These are phyloP conservation scores for Globisporangium orthogonon DNA, from an alignment of 352 stramenopile species.

Conservation along the genomic window DNA sequence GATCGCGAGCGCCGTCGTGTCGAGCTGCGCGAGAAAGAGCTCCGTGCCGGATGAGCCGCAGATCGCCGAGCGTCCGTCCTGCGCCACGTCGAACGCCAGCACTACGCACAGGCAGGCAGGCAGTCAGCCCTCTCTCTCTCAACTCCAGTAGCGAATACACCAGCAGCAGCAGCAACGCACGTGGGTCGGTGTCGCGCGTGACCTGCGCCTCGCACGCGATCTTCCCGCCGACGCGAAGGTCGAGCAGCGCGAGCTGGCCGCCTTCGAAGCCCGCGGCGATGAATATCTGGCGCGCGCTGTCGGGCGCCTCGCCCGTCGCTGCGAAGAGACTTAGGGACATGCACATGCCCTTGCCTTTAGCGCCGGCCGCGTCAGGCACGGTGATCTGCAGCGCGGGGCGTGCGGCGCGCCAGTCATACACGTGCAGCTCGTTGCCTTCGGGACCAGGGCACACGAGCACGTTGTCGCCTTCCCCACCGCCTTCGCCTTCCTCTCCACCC, in stretches of 20 bases:
- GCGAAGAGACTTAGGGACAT: constrained; percentile 30
- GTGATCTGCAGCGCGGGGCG: constrained; percentile 25
- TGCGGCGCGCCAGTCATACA: constrained; percentile 37
- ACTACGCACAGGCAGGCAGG: constrained; percentile 21
- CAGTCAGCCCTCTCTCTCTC: neutral
- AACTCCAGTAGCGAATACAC: neutral
- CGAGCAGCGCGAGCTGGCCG: constrained; percentile 57
- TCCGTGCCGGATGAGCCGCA: constrained; percentile 59
- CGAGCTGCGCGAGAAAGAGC: constrained; percentile 37
- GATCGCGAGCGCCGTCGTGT: constrained; percentile 31
- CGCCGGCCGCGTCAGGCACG: constrained; percentile 13
- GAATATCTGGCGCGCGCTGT: constrained; percentile 21
- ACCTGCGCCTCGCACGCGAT: constrained; percentile 43
- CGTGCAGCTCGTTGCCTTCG: constrained; percentile 21
- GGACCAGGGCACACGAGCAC: constrained; percentile 41
- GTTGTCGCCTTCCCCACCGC: constrained; percentile 8
- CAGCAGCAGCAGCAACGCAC: constrained; percentile 21
- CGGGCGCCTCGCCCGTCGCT: neutral
- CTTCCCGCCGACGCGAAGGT: constrained; percentile 47
- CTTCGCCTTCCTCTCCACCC: constrained; percentile 1
- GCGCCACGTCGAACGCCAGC: constrained; percentile 61
- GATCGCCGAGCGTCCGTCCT: constrained; percentile 41
- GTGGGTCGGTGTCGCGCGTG: constrained; percentile 32
- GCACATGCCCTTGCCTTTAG: constrained; percentile 32
- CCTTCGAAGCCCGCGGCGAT: constrained; percentile 67